These are phyloP conservation scores for Cyathus olla DNA, from an alignment of 1,284 basidiomycete genomes.

Conservation along the genomic window DNA sequence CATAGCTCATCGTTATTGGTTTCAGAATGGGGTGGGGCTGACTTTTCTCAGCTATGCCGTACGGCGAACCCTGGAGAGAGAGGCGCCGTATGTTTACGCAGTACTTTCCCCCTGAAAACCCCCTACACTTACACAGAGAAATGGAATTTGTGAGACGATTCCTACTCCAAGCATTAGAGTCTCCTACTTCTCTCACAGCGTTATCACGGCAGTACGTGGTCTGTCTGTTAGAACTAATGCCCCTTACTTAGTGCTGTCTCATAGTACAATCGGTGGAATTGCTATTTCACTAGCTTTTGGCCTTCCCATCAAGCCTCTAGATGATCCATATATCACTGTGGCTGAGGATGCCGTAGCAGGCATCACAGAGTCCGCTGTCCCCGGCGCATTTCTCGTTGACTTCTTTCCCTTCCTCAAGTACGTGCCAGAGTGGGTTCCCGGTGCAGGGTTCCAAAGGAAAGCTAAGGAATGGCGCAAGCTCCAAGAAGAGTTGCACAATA, in stretches of 20 bases:
- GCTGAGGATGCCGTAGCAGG: background rate
- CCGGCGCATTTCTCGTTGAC: conserved; percentile 3
- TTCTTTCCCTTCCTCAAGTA: background rate
- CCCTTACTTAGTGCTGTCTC: too few relatives aligned
- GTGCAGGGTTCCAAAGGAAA: conserved; percentile 3
- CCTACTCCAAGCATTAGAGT: background rate
- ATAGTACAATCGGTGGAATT: conserved; percentile 2
- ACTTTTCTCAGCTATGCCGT: background rate
- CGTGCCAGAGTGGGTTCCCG: conserved; percentile 2
- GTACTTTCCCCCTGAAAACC: background rate
- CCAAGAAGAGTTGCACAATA: background rate
- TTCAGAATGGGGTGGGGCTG: conserved; percentile 3
- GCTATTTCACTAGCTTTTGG: conserved; percentile 3
- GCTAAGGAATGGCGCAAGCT: background rate
- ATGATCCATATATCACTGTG: conserved; percentile 2
- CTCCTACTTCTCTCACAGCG: background rate
- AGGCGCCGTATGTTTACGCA: conserved; percentile 1
- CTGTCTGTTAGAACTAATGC: background rate
- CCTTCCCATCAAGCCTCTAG: background rate
- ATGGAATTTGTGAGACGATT: background rate
- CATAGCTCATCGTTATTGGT: background rate
- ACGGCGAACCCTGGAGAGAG: conserved; percentile 3
- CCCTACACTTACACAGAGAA: background rate
- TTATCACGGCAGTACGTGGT: background rate
- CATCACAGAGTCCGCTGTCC: background rate